These are phyloP conservation scores for Groenewaldozyma salmanticensis DNA, from an alignment of 805 yeast species.

Conservation along the genomic window DNA sequence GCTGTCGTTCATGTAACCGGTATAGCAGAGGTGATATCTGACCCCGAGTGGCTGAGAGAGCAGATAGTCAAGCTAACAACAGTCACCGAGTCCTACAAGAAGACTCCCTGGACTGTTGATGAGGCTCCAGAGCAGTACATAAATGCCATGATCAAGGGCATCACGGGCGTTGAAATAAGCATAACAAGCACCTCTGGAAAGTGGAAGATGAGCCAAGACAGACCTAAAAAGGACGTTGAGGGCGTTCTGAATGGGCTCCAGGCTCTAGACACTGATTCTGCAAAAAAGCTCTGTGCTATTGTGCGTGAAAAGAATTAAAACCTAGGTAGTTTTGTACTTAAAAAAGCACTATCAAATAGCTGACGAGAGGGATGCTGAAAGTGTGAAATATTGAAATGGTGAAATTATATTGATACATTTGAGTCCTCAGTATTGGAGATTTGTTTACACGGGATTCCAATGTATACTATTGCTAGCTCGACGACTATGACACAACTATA, in stretches of 20 bases:
- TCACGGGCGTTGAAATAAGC: conserved; percentile 48
- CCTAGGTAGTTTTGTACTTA: no score
- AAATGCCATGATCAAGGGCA: conserved; percentile 36
- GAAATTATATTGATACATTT: no score
- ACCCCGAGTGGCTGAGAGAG: conserved; percentile 37
- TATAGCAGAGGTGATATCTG: conserved; percentile 32
- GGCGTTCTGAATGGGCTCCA: conserved; percentile 40
- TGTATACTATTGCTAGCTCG: no score
- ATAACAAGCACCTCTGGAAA: conserved; percentile 40
- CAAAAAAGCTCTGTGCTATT: no score
- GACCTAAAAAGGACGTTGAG: conserved; percentile 33
- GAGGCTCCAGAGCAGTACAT: conserved; percentile 48
- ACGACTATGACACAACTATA: no score
- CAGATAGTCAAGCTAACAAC: conserved; percentile 38
- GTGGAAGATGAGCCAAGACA: conserved; percentile 50
- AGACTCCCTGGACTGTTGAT: conserved; percentile 40
- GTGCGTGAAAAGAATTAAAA: no score
- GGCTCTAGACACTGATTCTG: conserved; percentile 8
- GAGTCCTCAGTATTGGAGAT: no score
- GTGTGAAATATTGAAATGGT: no score
- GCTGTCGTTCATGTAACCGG: conserved; percentile 50
- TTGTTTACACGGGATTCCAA: no score
- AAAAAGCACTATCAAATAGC: no score
- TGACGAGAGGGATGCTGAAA: no score
- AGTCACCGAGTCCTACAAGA: conserved; percentile 37